A percentile compares a stretch with the other conserved stretches of the same genome.
phyloP scores from a whole-genome alignment of 1,139 yeast species.

The Magnusiomyces tetraspermus region DNA sequence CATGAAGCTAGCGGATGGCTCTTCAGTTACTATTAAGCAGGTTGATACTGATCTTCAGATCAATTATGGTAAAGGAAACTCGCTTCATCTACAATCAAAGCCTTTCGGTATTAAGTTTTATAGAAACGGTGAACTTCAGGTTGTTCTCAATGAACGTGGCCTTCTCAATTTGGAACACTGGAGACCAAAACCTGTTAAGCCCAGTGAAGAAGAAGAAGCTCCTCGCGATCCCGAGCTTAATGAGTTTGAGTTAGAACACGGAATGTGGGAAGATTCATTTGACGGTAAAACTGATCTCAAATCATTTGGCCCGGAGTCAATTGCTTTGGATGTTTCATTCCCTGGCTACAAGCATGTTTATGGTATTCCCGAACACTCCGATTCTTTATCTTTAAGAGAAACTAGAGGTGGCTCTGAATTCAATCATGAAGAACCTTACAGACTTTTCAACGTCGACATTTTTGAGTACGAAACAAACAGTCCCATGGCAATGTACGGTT shows the following conservation, averaged over 20 bases:
- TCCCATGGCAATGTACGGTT: slow-evolving; percentile 85
- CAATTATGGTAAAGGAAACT: slow-evolving; percentile 37
- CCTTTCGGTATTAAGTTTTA: slow-evolving; percentile 48
- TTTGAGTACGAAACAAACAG: slow-evolving; percentile 84
- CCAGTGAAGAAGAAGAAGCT: slow-evolving; percentile 17
- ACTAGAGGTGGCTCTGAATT: slow-evolving; percentile 38
- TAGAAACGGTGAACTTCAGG: slow-evolving; percentile 38
- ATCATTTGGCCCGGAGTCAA: slow-evolving; percentile 84
- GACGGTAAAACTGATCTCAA: slow-evolving; percentile 49
- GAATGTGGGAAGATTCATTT: slow-evolving; percentile 31
- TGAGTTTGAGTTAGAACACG: slow-evolving; percentile 25
- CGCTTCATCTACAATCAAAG: slow-evolving; percentile 37
- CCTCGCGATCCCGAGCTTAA: slow-evolving; percentile 17
- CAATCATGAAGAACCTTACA: slow-evolving; percentile 56
- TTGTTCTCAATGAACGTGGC: slow-evolving; percentile 58
- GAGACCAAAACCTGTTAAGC: slow-evolving; percentile 36
- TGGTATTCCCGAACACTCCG: slow-evolving; percentile 96
- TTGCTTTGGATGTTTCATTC: slow-evolving; percentile 69
- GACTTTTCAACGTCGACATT: slow-evolving; percentile 85
- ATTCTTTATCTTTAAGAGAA: slow-evolving; percentile 59
- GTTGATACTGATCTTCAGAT: slow-evolving; percentile 8
- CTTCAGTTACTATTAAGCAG: neutral
- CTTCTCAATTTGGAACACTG: slow-evolving; percentile 74
- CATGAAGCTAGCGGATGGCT: slow-evolving; percentile 21
- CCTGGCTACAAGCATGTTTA: slow-evolving; percentile 53